Base-by-base conservation (phyloP, 2,329 filamentous ascomycete genomes). In the Thermoascus crustaceus region DNA sequence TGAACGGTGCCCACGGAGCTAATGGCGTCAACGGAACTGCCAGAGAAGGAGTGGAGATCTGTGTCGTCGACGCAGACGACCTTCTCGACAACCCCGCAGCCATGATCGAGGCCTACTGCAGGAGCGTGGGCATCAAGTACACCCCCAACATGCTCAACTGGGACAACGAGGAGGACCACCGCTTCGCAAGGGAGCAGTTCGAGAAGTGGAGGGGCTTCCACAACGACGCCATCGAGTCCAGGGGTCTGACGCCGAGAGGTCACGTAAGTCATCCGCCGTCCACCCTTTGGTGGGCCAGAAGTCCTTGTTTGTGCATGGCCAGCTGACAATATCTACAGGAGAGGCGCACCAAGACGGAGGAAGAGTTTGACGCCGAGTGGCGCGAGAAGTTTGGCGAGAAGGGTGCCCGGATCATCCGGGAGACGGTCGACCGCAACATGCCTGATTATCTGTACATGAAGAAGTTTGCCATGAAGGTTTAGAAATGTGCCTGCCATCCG, bases 121-220 rank as follows among this genome's bases (percentile, higher is more conserved):
- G 78, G 46, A 81, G 80, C 47, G 84, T 87, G 9, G 86, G 82
- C 17, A 71, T 95, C 40, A 74, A 83, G 10, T 98, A 82, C 60
- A 67, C 68, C 29, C 75, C 78, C 0, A 68, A 75, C 9, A 94
- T 96, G 88, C 70, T 98, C 43, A 71, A 74, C 39, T 96, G 91
- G 91, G 76, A 83, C 43, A 78, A 80, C 18, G 78, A 81, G 34
- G 80, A 83, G 45, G 80, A 82, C 49, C 78, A 86, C 48, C 49
- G 64, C 34, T 68, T 75, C 42, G 89, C 88, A 3, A 71, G 73
- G 46, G 72, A 77, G 44, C 80, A 79, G 11, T 96, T 96, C 64
- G 86, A 88, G 65, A 96, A 98, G 68, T 96, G 91, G 91, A 83
- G 80, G 48, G 91, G 91, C 7, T 96, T 94, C 67, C 91, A 96